Evolutionary conservation across 176 grass and related monocot species (phyloP).

Genomic region (Thinopyrum elongatum): DNA sequence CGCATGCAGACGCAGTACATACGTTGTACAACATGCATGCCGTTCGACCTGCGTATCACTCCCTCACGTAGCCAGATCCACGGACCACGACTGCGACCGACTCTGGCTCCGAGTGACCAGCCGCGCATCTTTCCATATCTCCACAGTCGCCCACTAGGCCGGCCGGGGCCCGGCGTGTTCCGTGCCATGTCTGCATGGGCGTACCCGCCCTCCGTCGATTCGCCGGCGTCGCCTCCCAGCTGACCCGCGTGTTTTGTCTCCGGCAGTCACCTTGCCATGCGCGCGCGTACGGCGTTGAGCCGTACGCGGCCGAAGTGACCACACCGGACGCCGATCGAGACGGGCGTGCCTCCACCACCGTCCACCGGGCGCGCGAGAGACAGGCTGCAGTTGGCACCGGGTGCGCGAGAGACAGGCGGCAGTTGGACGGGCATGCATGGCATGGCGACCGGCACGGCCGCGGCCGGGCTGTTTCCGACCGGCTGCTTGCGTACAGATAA

Average conservation of each 20-base stretch:
- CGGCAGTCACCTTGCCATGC: neutral
- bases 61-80: neutral
- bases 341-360: neutral
- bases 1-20: neutral
- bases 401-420: neutral
- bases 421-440: neutral
- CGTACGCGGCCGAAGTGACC: neutral
- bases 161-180: neutral
- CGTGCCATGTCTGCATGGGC: neutral
- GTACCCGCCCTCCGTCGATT: neutral
- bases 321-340: neutral
- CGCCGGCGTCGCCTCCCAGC: neutral
- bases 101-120: neutral
- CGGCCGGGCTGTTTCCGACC: slow-evolving; percentile 6
- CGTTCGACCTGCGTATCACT: neutral
- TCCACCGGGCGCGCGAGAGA: too few species aligned
- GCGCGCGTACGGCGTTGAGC: neutral
- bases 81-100: neutral
- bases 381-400: too few species aligned
- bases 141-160: neutral
- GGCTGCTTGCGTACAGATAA: neutral
- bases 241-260: neutral
- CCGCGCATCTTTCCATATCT: neutral
- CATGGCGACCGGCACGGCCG: neutral
- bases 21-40: neutral